These are phyloP conservation scores for Podospora didyma DNA, from an alignment of 495 filamentous ascomycete species.

Conservation along the genomic window DNA sequence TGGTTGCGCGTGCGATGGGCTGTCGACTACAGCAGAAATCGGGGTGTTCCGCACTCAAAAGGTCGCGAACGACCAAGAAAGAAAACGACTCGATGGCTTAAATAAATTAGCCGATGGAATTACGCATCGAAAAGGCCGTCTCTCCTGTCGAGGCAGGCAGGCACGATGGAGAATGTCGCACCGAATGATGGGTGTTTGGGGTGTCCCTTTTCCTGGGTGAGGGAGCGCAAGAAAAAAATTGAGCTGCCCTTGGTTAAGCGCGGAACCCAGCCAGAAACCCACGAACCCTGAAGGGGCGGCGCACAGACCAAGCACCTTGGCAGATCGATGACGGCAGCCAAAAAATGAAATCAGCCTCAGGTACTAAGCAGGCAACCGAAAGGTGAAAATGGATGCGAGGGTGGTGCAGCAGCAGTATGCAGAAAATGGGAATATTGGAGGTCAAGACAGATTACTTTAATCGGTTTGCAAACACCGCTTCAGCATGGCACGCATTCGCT, in stretches of 20 bases:
- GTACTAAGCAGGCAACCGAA: neutral
- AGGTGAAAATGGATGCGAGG: neutral
- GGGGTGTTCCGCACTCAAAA: neutral
- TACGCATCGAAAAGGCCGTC: constrained; percentile 14
- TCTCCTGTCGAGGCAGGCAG: constrained; percentile 12
- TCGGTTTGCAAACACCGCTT: too few relatives aligned
- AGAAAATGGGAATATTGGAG: too few relatives aligned
- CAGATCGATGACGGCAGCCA: constrained; percentile 2
- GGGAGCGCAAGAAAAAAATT: constrained; percentile 16
- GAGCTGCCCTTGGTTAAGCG: constrained; percentile 12
- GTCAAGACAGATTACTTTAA: too few relatives aligned
- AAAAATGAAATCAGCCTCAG: constrained; percentile 2
- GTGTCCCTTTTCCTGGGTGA: constrained; percentile 10
- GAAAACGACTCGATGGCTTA: constrained; percentile 8
- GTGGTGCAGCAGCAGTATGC: too few relatives aligned
- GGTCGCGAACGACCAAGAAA: neutral
- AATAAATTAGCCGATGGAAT: constrained; percentile 13
- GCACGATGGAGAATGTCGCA: constrained; percentile 14
- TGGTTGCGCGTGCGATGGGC: constrained; percentile 1
- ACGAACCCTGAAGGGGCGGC: neutral
- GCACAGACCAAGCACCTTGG: neutral
- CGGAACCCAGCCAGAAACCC: constrained; percentile 8
- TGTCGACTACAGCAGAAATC: neutral
- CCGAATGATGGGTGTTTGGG: constrained; percentile 13
- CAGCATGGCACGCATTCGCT: too few relatives aligned